These are phyloP conservation scores for Reutealis trisperma DNA, from an alignment of 345 rosid species.

Conservation along the genomic window DNA sequence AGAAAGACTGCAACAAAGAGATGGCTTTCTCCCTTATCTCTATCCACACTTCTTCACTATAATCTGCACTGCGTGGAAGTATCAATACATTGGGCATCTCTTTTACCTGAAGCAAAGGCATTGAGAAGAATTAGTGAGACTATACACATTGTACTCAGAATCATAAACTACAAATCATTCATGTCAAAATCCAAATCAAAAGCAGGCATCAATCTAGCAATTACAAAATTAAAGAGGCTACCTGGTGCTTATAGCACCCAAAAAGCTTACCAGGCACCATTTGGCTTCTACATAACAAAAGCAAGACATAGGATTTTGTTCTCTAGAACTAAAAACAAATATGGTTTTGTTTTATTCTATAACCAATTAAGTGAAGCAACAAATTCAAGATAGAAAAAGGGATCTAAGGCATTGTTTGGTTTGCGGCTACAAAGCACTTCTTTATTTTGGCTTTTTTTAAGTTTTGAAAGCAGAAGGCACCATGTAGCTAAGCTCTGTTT, in stretches of 20 bases:
- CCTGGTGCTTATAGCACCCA: background rate
- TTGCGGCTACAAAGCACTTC: background rate
- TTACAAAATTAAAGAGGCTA: background rate
- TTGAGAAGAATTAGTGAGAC: background rate
- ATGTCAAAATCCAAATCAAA: background rate
- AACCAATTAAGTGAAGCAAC: background rate
- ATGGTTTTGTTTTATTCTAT: background rate
- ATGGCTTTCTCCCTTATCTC: constrained; percentile 94
- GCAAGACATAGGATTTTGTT: background rate
- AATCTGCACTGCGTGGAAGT: constrained; percentile 98
- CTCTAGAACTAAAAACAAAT: background rate
- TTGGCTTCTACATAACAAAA: background rate
- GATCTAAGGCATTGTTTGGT: background rate
- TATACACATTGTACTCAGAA: background rate
- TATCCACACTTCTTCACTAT: constrained; percentile 99
- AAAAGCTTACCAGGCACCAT: background rate
- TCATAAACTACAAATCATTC: background rate
- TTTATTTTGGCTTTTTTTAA: no score
- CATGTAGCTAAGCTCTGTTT: no score
- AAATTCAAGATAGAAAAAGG: background rate
- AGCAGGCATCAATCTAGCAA: background rate
- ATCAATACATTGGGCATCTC: constrained; percentile 99
- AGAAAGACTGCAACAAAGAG: constrained; percentile 77
- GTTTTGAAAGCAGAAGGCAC: no score
- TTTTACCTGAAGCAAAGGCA: constrained; percentile 59